Evolutionary conservation across 2,329 filamentous ascomycete genomes (phyloP), one percentile per base, ranked within the genome.

Genomic region (Trichoderma sp.): DNA sequence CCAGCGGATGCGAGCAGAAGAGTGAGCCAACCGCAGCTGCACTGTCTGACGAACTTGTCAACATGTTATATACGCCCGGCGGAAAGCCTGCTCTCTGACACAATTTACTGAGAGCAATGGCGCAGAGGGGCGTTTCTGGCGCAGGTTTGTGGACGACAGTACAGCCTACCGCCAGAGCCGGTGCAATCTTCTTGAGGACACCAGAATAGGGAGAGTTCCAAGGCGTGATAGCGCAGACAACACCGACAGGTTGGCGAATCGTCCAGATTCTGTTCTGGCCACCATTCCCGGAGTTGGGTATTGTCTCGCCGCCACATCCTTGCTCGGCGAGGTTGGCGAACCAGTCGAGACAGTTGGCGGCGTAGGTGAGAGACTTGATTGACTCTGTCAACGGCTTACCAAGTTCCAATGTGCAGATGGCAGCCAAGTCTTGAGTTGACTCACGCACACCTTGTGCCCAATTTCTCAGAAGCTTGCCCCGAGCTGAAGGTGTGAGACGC

Each of bases 71-170:
- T 7, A 71, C 71, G 8, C 74, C 74, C 0, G 88, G 86, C 1
- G 92, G 92, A 47, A 93, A 89, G 1, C 92, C 92, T 0, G 92
- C 92, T 24, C 89, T 85, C 69, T 86, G 82, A 0, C 87, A 89
- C 27, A 93, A 84, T 73, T 90, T 85, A 1, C 88, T 89, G 5
- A 93, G 80, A 1, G 90, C 89, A 43, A 91, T 88, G 2, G 89
- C 87, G 52, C 90, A 91, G 76, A 92, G 88, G 0, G 91, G 91
- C 1, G 91, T 93, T 77, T 92, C 89, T 2, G 89, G 89, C 5
- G 86, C 88, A 1, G 90, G 88, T 80, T 92, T 92, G 27, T 86
- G 83, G 14, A 94, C 84, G 85, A 93, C 91, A 0, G 90, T 91
- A 78, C 90, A 92, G 29, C 91, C 90, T n/a, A 89, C 90, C n/a